A percentile compares a stretch with the other conserved stretches of the same genome.
Evolutionary conservation across 805 yeast species (phyloP).

Genomic region (Cyberlindnera mycetangii): DNA sequence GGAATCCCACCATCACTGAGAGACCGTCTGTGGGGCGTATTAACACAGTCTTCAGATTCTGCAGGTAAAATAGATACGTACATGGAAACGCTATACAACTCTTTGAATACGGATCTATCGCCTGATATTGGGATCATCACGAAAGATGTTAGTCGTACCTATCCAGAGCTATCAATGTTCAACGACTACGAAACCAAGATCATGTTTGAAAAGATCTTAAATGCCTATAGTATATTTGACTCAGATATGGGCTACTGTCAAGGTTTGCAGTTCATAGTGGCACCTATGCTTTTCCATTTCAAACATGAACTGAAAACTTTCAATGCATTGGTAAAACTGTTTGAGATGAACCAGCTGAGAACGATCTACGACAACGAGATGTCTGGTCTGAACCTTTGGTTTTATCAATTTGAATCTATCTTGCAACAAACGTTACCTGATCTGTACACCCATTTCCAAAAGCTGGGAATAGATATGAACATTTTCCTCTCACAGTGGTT

Average conservation of each 20-base stretch:
- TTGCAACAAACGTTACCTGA: conserved; percentile 39
- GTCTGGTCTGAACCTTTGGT: conserved; percentile 50
- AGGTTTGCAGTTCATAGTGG: conserved; percentile 61
- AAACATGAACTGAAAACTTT: conserved; percentile 39
- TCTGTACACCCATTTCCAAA: conserved; percentile 41
- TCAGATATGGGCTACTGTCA: conserved; percentile 68
- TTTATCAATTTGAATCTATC: conserved; percentile 46
- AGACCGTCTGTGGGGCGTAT: conserved; percentile 41
- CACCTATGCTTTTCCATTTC: conserved; percentile 49
- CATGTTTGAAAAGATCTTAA: conserved; percentile 50
- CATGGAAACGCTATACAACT: conserved; percentile 33
- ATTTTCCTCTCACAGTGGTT: conserved; percentile 65
- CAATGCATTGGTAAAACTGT: conserved; percentile 50
- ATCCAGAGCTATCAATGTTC: conserved; percentile 52
- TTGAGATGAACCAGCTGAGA: conserved; percentile 58
- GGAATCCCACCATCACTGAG: conserved; percentile 46
- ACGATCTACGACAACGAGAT: conserved; percentile 52
- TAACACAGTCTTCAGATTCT: conserved; percentile 24
- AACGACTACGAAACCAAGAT: conserved; percentile 36
- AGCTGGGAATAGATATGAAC: conserved; percentile 39
- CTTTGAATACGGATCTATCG: conserved; percentile 39
- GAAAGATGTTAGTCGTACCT: conserved; percentile 59
- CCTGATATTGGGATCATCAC: conserved; percentile 44
- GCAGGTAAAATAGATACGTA: conserved; percentile 21
- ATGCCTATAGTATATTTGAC: conserved; percentile 63